Evolutionary conservation across 2,329 filamentous ascomycete species (phyloP).

Genomic region (Xylariales sp.): DNA sequence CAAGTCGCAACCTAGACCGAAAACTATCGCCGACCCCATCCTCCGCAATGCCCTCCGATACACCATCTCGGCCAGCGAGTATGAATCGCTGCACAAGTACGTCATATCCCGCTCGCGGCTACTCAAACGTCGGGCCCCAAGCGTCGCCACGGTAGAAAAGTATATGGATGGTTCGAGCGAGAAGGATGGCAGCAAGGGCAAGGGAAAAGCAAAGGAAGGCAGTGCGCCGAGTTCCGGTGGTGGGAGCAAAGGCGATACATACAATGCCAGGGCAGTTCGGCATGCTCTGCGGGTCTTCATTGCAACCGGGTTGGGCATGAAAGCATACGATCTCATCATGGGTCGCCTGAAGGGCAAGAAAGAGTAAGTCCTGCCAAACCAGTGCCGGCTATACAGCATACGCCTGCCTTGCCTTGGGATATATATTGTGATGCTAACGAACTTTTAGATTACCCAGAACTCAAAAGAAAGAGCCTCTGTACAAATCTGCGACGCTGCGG

Average conservation of each 20-base stretch:
- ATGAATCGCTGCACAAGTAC: slow-evolving; percentile 78
- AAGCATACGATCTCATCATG: slow-evolving; percentile 53
- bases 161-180: slow-evolving; percentile 40
- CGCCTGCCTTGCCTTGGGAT: no score
- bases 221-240: slow-evolving; percentile 10
- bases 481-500: slow-evolving; percentile 66
- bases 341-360: slow-evolving; percentile 40
- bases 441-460: slow-evolving; percentile 14
- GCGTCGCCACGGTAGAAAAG: slow-evolving; percentile 50
- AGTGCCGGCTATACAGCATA: no score
- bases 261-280: slow-evolving; percentile 66
- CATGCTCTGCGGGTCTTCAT: slow-evolving; percentile 69
- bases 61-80: slow-evolving; percentile 80
- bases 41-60: slow-evolving; percentile 84
- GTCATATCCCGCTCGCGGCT: slow-evolving; percentile 68
- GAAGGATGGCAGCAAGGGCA: slow-evolving; percentile 9
- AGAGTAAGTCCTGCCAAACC: slow-evolving; percentile 33
- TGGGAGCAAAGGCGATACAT: slow-evolving; percentile 54
- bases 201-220: slow-evolving; percentile 19
- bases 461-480: slow-evolving; percentile 46
- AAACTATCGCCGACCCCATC: slow-evolving; percentile 56
- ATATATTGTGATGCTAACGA: slow-evolving; percentile 9
- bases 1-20: background rate
- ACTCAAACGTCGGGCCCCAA: slow-evolving; percentile 50
- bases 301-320: slow-evolving; percentile 58